Conservation (phyloP, 78 protist species). For the Dictyostelium capitatum region DNA sequence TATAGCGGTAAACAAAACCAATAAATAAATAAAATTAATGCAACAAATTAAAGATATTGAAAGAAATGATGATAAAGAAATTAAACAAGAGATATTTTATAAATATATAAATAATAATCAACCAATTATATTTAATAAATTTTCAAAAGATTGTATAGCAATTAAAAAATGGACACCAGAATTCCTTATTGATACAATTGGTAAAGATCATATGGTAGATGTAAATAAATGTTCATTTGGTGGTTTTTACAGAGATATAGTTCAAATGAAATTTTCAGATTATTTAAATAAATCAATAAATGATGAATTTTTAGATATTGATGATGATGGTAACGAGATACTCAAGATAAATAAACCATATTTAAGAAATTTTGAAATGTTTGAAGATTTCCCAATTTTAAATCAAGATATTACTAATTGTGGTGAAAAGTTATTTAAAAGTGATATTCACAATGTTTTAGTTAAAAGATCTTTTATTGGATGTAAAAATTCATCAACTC, state of each 20-base stretch:
- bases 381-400: slow-evolving; percentile 42
- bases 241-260: slow-evolving; percentile 10
- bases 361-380: slow-evolving; percentile 41
- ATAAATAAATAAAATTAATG: no score
- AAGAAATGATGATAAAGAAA: slow-evolving; percentile 19
- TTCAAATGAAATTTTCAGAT: slow-evolving; percentile 23
- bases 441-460: slow-evolving; percentile 7
- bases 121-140: slow-evolving; percentile 33
- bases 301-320: not conserved
- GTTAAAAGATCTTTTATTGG: slow-evolving; percentile 53
- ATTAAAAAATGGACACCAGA: slow-evolving; percentile 49
- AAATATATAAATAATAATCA: slow-evolving; percentile 16
- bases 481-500: slow-evolving; percentile 10
- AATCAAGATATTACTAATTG: not conserved
- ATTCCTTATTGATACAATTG: not conserved
- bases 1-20: no score
- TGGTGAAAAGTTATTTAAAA: slow-evolving; percentile 7
- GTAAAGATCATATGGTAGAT: slow-evolving; percentile 36
- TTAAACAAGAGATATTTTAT: slow-evolving; percentile 18
- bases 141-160: slow-evolving; percentile 35
- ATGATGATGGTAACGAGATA: not conserved
- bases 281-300: not conserved
- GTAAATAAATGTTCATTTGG: slow-evolving; percentile 61
- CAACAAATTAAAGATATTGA: not conserved
- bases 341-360: not conserved